Base-by-base conservation (phyloP, 2,329 filamentous ascomycete species). In the Microcyclosporella mali region DNA sequence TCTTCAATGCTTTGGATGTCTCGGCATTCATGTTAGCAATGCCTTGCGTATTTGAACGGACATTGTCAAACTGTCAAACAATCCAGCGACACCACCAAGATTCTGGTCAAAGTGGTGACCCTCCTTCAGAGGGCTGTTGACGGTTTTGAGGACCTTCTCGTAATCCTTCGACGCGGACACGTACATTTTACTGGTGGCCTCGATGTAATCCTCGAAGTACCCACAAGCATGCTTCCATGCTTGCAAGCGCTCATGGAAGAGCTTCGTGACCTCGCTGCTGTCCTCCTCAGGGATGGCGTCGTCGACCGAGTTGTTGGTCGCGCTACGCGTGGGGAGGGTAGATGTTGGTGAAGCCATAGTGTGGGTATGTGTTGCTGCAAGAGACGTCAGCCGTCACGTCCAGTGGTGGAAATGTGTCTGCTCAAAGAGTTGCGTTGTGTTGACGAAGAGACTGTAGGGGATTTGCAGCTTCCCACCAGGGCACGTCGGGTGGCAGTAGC, bases 61-160 rank as follows among this genome's bases (percentile, higher is more conserved):
- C 81, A 66, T 92, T 95, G 69, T 97, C 90, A 60, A 97, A 95
- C 68, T 95, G 69, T 97, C 90, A 60, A 97, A 95, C 68, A 95
- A 80, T 47, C 87, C 85, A 33, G 88, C 82, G 43, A 98, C 70
- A 47, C 92, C 92, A 15, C 88, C 88, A n/a, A 90, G 72, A 45
- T 78, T 82, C 65, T 94, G 84, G 60, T 94, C 88, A 62, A 97
- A 98, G 69, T 98, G 92, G 56, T 94, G 81, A 2, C 85, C 88
- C 66, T 97, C 88, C 64, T 78, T 86, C 52, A 98, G 71, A 14
- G 92, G 90, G 56, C 85, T 81, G 44, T 81, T 85, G 53, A 98
- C 86, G 15, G 85, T 86, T 86, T 97, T 98, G 59, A 97, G 70
- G 8, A 92, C 82, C 68, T 86, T 90, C 71, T 97, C 89, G 60